These are phyloP conservation scores for Neurospora hispaniola DNA, from an alignment of 495 filamentous ascomycete species.

Conservation along the genomic window DNA sequence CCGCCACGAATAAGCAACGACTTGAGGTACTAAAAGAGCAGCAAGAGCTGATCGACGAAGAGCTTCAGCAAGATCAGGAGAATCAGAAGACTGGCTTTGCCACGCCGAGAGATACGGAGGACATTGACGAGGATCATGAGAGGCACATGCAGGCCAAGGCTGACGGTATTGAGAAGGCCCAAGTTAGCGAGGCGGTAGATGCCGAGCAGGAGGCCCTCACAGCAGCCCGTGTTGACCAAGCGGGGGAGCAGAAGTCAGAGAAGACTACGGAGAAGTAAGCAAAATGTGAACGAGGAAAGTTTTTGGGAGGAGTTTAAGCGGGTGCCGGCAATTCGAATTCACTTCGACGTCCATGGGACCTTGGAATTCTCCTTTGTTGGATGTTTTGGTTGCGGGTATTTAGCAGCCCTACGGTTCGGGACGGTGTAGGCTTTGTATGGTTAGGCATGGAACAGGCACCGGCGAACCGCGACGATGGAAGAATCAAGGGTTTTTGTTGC, in stretches of 20 bases:
- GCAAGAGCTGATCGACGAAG: constrained; percentile 94
- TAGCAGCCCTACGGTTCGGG: neutral
- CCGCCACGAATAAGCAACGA: constrained; percentile 96
- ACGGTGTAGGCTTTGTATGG: neutral
- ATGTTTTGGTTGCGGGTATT: constrained; percentile 1
- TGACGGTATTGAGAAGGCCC: constrained; percentile 27
- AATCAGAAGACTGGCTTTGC: constrained; percentile 56
- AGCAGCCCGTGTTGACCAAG: constrained; percentile 11
- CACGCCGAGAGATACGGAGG: constrained; percentile 75
- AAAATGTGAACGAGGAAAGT: neutral
- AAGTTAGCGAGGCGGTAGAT: constrained; percentile 33
- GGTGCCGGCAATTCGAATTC: neutral
- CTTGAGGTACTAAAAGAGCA: constrained; percentile 99
- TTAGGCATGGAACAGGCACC: neutral
- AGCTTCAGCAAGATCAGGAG: constrained; percentile 80
- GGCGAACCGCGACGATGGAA: neutral
- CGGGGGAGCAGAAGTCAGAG: constrained; percentile 13
- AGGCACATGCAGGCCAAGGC: constrained; percentile 27
- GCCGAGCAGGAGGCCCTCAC: constrained; percentile 29
- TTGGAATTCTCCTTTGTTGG: neutral
- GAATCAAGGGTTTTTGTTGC: neutral
- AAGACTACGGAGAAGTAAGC: neutral
- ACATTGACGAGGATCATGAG: constrained; percentile 59
- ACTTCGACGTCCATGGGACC: neutral
- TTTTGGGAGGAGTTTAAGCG: neutral